phyloP scores from a whole-genome alignment of 306 rosid species.

The Rosa rugosa region DNA sequence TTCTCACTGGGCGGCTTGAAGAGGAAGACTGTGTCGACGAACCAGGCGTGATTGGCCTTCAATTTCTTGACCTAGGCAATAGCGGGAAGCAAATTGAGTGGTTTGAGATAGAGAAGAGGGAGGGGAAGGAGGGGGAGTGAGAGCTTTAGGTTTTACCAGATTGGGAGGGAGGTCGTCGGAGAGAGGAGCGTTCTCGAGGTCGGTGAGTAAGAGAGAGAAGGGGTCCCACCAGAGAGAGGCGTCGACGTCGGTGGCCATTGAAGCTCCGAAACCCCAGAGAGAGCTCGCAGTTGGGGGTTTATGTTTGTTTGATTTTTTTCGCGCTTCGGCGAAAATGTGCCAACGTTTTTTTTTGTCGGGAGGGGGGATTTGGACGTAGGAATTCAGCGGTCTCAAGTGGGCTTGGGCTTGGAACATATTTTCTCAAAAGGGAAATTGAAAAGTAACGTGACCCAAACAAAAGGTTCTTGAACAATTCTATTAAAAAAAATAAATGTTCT shows the following conservation, averaged over 20 bases:
- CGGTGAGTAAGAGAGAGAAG: constrained; percentile 59
- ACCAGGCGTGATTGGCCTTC: constrained; percentile 73
- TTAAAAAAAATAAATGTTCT: no score
- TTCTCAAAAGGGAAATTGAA: no score
- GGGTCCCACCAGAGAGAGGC: constrained; percentile 95
- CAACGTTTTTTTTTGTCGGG: no score
- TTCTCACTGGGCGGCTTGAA: constrained; percentile 71
- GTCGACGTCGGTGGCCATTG: constrained; percentile 70
- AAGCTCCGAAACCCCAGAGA: neutral
- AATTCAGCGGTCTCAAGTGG: no score
- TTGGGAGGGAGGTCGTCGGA: constrained; percentile 61
- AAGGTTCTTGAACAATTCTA: no score
- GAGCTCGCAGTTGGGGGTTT: neutral
- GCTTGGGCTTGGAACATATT: no score
- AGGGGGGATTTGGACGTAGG: no score
- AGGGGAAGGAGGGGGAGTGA: neutral
- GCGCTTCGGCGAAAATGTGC: neutral
- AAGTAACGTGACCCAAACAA: no score
- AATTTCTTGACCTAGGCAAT: constrained; percentile 61
- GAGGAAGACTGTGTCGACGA: constrained; percentile 52
- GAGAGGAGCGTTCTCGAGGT: constrained; percentile 68
- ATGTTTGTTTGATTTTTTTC: neutral
- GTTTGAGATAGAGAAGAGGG: neutral
- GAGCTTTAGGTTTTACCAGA: constrained; percentile 41
- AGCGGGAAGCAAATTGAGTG: constrained; percentile 22